These are phyloP conservation scores for Scorias spongiosa DNA, from an alignment of 2,329 filamentous ascomycete species.

Conservation along the genomic window DNA sequence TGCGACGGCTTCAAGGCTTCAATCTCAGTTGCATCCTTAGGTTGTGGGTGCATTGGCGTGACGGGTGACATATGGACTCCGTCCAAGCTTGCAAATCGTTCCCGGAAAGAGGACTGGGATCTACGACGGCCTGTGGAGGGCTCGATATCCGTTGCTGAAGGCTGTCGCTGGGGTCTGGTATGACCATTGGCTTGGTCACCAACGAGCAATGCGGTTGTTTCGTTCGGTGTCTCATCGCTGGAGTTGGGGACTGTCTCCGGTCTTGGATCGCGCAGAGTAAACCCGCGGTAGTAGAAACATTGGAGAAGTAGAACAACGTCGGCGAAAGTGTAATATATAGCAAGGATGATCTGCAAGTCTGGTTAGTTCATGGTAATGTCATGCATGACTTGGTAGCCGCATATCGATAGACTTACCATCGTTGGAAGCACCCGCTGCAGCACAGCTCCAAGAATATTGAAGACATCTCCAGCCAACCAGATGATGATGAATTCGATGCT, in stretches of 20 bases:
- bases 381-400: slow-evolving; percentile 8
- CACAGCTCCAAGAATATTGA: slow-evolving; percentile 88
- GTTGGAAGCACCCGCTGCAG: slow-evolving; percentile 85
- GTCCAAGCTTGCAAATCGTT: slow-evolving; percentile 43
- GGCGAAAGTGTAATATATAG: slow-evolving; percentile 82
- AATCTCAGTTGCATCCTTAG: slow-evolving; percentile 18
- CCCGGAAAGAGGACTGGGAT: slow-evolving; percentile 26
- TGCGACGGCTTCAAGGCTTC: slow-evolving; percentile 24
- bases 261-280: slow-evolving; percentile 63
- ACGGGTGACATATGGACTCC: slow-evolving; percentile 62
- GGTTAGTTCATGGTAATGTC: neutral
- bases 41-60: slow-evolving; percentile 55
- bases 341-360: slow-evolving; percentile 55
- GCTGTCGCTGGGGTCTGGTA: slow-evolving; percentile 2
- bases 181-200: slow-evolving; percentile 13
- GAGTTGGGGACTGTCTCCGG: slow-evolving; percentile 9
- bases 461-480: slow-evolving; percentile 88
- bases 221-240: slow-evolving; percentile 13
- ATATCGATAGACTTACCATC: slow-evolving; percentile 43
- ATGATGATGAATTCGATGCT: slow-evolving; percentile 84
- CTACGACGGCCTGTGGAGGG: slow-evolving; percentile 7
- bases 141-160: slow-evolving; percentile 14
- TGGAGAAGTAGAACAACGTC: slow-evolving; percentile 78
- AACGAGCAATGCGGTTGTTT: slow-evolving; percentile 22
- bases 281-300: slow-evolving; percentile 91